Conservation (phyloP, 768 basidiomycete species). For the Suillus sp. region DNA sequence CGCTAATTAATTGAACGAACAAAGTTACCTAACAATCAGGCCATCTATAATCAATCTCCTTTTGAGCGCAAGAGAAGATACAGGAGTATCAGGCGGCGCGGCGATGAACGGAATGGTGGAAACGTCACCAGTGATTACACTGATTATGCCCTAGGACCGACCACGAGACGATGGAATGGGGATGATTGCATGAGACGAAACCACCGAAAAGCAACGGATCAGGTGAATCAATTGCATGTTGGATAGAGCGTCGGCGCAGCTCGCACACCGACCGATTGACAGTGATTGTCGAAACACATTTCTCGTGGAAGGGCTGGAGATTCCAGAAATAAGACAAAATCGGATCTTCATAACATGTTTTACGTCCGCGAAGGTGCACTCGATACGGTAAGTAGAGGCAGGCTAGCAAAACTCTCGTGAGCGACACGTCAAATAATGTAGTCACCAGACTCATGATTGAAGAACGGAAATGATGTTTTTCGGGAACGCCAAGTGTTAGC, state of each 20-base stretch:
- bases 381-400: background rate
- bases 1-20: background rate
- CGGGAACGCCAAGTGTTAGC: background rate
- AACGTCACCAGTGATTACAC: background rate
- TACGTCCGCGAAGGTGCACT: conserved; percentile 1
- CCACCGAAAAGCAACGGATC: background rate
- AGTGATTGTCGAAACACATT: background rate
- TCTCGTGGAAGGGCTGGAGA: background rate
- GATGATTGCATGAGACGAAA: background rate
- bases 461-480: background rate
- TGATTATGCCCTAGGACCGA: background rate
- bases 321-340: background rate
- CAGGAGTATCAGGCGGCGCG: background rate
- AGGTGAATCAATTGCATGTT: background rate
- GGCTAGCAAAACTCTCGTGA: conserved; percentile 4
- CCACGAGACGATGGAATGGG: background rate
- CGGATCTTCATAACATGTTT: conserved; percentile 3
- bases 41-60: conserved; percentile 2
- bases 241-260: background rate
- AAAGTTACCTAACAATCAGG: background rate
- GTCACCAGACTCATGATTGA: background rate
- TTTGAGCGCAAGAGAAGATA: conserved; percentile 1
- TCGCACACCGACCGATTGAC: background rate
- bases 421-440: background rate
- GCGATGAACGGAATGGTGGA: background rate